phyloP scores from a whole-genome alignment of 176 grass and related monocot genomes.

The Rhynchospora tenuis region DNA sequence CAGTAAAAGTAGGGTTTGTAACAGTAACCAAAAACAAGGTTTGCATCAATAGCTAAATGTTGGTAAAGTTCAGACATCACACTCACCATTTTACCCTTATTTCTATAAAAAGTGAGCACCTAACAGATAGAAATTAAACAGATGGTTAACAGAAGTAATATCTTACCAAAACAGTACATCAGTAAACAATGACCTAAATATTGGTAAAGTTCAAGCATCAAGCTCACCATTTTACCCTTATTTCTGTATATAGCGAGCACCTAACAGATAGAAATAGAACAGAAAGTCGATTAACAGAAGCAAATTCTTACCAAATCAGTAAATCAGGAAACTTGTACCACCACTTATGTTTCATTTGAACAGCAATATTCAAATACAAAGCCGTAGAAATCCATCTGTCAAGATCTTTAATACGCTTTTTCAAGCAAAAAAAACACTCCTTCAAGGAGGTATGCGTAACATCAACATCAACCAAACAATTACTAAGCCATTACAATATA shows the following conservation, averaged over 20 bases:
- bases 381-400: neutral
- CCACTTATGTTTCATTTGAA: neutral
- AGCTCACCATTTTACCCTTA: neutral
- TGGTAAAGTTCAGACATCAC: too few species aligned
- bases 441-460: neutral
- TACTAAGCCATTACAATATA: neutral
- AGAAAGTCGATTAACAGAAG: neutral
- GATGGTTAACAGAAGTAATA: too few species aligned
- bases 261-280: neutral
- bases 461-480: neutral
- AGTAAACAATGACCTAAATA: neutral
- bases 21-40: neutral
- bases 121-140: too few species aligned
- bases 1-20: neutral
- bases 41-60: neutral
- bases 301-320: neutral
- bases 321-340: neutral
- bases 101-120: neutral
- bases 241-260: neutral
- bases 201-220: too few species aligned
- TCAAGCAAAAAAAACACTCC: neutral
- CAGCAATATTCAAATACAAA: neutral
- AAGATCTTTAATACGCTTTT: neutral
- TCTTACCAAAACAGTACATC: neutral
- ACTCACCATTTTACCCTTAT: neutral